Conservation (phyloP, 495 filamentous ascomycete species). For the Penicillium bovifimosum region DNA sequence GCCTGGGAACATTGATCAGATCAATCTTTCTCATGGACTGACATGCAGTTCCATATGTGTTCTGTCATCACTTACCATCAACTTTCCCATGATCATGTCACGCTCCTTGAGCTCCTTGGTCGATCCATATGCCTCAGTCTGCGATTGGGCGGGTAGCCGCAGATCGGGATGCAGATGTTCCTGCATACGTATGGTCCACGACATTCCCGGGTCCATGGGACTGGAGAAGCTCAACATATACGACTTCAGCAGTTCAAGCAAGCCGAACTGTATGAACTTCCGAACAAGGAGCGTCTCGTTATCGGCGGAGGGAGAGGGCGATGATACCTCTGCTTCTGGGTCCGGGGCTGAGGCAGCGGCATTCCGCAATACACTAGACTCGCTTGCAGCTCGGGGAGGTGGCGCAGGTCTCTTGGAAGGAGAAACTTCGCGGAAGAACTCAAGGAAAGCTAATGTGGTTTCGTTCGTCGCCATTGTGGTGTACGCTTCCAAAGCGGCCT, state of each 20-base stretch:
- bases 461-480: slow-evolving; percentile 51
- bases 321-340: slow-evolving; percentile 64
- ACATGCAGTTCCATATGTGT: neutral
- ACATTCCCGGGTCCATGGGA: slow-evolving; percentile 60
- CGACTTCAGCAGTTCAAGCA: slow-evolving; percentile 77
- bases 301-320: slow-evolving; percentile 43
- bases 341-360: slow-evolving; percentile 61
- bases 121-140: slow-evolving; percentile 55
- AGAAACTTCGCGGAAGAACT: slow-evolving; percentile 68
- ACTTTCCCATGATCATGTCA: slow-evolving; percentile 69
- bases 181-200: slow-evolving; percentile 68
- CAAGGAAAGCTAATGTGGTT: slow-evolving; percentile 67
- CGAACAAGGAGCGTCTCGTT: slow-evolving; percentile 56
- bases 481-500: slow-evolving; percentile 68
- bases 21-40: neutral
- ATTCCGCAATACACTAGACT: slow-evolving; percentile 33
- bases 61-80: slow-evolving; percentile 53
- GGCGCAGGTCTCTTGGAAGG: slow-evolving; percentile 68
- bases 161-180: slow-evolving; percentile 59
- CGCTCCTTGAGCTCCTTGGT: slow-evolving; percentile 57
- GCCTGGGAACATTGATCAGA: slow-evolving; percentile 44
- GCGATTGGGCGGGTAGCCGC: slow-evolving; percentile 43
- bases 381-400: slow-evolving; percentile 61
- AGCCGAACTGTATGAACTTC: slow-evolving; percentile 76
- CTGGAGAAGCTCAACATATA: slow-evolving; percentile 57